These are phyloP conservation scores for Yamadazyma buinensis DNA, from an alignment of 1,139 yeast species.

Conservation along the genomic window DNA sequence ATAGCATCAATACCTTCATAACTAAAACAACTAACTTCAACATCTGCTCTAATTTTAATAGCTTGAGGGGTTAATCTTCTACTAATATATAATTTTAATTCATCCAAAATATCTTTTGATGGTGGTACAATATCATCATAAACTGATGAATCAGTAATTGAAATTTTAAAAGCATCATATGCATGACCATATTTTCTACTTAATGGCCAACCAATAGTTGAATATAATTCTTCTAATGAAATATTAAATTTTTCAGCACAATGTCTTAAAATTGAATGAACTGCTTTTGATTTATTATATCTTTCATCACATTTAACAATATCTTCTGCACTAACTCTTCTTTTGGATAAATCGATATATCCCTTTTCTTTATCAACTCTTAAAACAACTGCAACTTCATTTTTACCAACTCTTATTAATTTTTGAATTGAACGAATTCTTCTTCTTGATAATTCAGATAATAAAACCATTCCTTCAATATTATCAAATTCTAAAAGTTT, in stretches of 20 bases:
- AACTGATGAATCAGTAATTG: slow-evolving; percentile 87
- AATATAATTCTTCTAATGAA: slow-evolving; percentile 80
- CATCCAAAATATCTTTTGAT: slow-evolving; percentile 68
- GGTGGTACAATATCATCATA: slow-evolving; percentile 81
- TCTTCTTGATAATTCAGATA: slow-evolving; percentile 95
- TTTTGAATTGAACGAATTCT: slow-evolving; percentile 98
- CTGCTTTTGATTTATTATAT: slow-evolving; percentile 94
- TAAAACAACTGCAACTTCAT: slow-evolving; percentile 97
- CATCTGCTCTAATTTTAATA: slow-evolving; percentile 94
- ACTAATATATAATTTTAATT: slow-evolving; percentile 79
- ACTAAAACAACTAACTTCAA: slow-evolving; percentile 94
- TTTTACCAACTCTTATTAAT: slow-evolving; percentile 95
- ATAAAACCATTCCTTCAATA: slow-evolving; percentile 96
- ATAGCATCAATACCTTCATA: slow-evolving; percentile 98
- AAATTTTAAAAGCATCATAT: slow-evolving; percentile 93
- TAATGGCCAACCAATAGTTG: slow-evolving; percentile 95
- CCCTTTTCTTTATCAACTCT: slow-evolving; percentile 99
- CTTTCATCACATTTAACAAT: slow-evolving; percentile 97
- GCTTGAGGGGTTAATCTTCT: slow-evolving; percentile 98
- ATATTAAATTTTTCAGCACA: slow-evolving; percentile 96
- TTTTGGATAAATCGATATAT: slow-evolving; percentile 93
- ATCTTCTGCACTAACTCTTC: slow-evolving; percentile 98
- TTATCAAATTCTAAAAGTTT: slow-evolving; percentile 94
- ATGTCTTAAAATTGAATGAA: slow-evolving; percentile 94
- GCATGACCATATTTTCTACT: slow-evolving; percentile 96